These are phyloP conservation scores for Ustilago curta DNA, from an alignment of 1,284 basidiomycete genomes.

Conservation along the genomic window DNA sequence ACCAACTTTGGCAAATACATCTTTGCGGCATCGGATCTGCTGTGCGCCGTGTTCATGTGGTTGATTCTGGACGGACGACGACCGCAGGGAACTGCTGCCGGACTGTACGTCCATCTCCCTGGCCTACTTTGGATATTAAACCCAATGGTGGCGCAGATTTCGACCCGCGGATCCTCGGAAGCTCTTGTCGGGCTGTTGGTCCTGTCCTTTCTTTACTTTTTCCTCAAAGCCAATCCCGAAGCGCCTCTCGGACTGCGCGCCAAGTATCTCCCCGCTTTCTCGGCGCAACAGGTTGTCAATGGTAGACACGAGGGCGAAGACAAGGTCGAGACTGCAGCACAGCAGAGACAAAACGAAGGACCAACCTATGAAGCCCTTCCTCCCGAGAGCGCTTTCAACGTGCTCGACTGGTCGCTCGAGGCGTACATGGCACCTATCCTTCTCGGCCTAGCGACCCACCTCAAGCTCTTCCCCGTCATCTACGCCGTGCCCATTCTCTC, in stretches of 20 bases:
- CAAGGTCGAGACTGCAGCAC: neutral
- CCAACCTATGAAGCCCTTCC: conserved; percentile 30
- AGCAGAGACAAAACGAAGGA: neutral
- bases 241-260: conserved; percentile 35
- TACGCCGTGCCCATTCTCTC: conserved; percentile 84
- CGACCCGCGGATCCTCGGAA: conserved; percentile 94
- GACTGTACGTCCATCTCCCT: conserved; percentile 57
- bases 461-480: conserved; percentile 81
- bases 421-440: conserved; percentile 55
- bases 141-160: conserved; percentile 94
- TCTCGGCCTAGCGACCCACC: conserved; percentile 60
- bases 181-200: conserved; percentile 85
- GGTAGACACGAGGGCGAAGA: neutral
- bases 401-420: conserved; percentile 52
- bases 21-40: conserved; percentile 85
- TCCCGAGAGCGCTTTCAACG: conserved; percentile 44
- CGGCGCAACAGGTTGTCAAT: neutral
- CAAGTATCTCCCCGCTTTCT: conserved; percentile 19
- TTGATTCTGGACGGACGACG: conserved; percentile 72
- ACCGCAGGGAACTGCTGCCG: conserved; percentile 31
- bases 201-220: conserved; percentile 75
- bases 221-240: conserved; percentile 59
- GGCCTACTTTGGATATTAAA: conserved; percentile 84
- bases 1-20: conserved; percentile 80
- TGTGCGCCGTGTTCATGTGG: conserved; percentile 84